A percentile compares a stretch with the other conserved stretches of the same genome.
Evolutionary conservation across 306 rosid species (phyloP).

Genomic region (Cicer yamashitae): DNA sequence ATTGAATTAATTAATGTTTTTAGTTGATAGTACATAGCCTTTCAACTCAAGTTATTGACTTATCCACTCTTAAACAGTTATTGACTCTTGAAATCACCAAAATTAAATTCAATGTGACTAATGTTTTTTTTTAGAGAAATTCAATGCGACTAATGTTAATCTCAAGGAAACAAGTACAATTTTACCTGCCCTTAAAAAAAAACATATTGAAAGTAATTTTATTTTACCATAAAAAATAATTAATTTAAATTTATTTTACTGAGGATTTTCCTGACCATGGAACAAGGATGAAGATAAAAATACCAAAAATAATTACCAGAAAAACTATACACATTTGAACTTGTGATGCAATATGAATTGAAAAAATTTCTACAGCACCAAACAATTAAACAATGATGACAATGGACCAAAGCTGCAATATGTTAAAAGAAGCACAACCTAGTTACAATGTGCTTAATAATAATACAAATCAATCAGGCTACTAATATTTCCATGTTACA

Average conservation of each 20-base stretch:
- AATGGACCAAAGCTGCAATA: conserved; percentile 44
- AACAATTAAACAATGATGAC: conserved; percentile 37
- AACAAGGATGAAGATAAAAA: not conserved
- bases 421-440: conserved; percentile 49
- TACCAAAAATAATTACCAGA: not conserved
- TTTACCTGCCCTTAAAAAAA: too few relatives aligned
- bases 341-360: conserved; percentile 21
- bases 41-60: too few relatives aligned
- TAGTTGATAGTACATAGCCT: too few relatives aligned
- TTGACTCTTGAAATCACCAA: too few relatives aligned
- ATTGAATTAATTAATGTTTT: too few relatives aligned
- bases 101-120: too few relatives aligned
- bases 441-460: conserved; percentile 43
- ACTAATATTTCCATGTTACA: conserved; percentile 37
- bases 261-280: conserved; percentile 18
- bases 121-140: too few relatives aligned
- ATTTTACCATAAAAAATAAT: too few relatives aligned
- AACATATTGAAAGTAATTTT: too few relatives aligned
- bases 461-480: conserved; percentile 40
- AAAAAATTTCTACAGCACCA: conserved; percentile 42
- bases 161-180: too few relatives aligned
- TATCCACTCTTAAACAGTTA: too few relatives aligned
- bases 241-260: not conserved
- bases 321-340: conserved; percentile 41
- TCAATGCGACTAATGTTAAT: too few relatives aligned